phyloP scores from a whole-genome alignment of 257 asterid genomes.

The Solanum etuberosum region DNA sequence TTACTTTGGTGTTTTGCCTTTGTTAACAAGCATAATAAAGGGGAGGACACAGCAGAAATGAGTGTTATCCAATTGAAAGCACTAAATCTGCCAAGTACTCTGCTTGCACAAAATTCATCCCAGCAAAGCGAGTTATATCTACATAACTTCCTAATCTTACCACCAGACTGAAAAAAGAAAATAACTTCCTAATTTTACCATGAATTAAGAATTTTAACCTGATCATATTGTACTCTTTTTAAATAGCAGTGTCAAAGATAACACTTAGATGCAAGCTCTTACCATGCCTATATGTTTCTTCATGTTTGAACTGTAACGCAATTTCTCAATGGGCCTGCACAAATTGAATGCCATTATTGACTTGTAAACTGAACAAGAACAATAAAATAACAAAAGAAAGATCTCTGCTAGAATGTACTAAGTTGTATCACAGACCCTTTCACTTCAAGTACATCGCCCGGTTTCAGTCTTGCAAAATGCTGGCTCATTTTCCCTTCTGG shows the following conservation, averaged over 20 bases:
- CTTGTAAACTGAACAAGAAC: background rate
- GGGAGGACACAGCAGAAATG: background rate
- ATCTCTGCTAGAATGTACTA: background rate
- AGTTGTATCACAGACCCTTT: slow-evolving; percentile 59
- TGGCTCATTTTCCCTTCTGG: slow-evolving; percentile 99
- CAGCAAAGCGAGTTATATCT: background rate
- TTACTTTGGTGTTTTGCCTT: background rate
- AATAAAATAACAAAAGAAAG: background rate
- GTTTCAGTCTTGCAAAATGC: slow-evolving; percentile 80
- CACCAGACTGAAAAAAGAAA: background rate
- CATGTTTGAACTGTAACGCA: slow-evolving; percentile 81
- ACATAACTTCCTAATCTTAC: background rate
- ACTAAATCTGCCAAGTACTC: background rate
- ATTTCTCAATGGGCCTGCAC: slow-evolving; percentile 86
- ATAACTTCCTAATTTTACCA: background rate
- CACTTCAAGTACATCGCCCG: slow-evolving; percentile 93
- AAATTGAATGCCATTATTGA: background rate
- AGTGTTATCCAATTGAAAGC: background rate
- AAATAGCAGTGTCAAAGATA: background rate
- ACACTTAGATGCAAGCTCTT: slow-evolving; percentile 10
- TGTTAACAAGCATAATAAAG: background rate
- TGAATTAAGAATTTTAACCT: background rate
- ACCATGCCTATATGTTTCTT: slow-evolving; percentile 99
- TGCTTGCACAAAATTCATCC: background rate
- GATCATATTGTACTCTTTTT: background rate